A percentile compares a stretch with the other conserved stretches of the same genome.
Conservation (phyloP, 1,139 yeast genomes). For the Suhomyces maxii region DNA sequence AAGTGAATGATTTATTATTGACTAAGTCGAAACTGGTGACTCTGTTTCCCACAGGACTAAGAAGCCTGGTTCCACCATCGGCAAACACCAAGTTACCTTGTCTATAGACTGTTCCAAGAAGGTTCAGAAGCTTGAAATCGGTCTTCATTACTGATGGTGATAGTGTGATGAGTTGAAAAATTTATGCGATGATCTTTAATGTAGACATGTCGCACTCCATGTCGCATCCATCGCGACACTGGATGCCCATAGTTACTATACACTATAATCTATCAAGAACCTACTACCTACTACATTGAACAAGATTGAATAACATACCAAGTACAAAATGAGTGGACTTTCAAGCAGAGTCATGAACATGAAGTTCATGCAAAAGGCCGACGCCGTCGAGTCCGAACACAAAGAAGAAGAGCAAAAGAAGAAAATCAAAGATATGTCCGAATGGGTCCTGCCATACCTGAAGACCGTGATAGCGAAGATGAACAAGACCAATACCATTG, state of each 20-base stretch:
- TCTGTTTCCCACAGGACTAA: slow-evolving; percentile 94
- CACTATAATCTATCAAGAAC: too few species aligned
- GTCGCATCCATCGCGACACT: slow-evolving; percentile 1
- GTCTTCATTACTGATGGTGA: slow-evolving; percentile 37
- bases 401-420: slow-evolving; percentile 35
- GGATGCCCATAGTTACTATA: too few species aligned
- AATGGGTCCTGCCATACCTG: slow-evolving; percentile 55
- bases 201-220: slow-evolving; percentile 1
- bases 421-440: slow-evolving; percentile 55
- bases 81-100: slow-evolving; percentile 89
- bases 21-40: slow-evolving; percentile 85
- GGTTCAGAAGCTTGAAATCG: slow-evolving; percentile 68
- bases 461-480: slow-evolving; percentile 23
- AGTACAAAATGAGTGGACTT: slow-evolving; percentile 40
- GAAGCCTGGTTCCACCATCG: slow-evolving; percentile 76
- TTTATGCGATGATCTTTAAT: slow-evolving; percentile 2
- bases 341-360: slow-evolving; percentile 71
- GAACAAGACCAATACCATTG: slow-evolving; percentile 23
- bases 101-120: slow-evolving; percentile 91
- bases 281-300: too few species aligned
- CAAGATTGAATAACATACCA: background rate
- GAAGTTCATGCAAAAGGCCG: slow-evolving; percentile 56
- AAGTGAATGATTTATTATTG: slow-evolving; percentile 83
- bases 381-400: slow-evolving; percentile 20
- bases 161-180: slow-evolving; percentile 6